Evolutionary conservation across 176 grass and related monocot genomes (phyloP).

Genomic region (Puccinellia tenuiflora): DNA sequence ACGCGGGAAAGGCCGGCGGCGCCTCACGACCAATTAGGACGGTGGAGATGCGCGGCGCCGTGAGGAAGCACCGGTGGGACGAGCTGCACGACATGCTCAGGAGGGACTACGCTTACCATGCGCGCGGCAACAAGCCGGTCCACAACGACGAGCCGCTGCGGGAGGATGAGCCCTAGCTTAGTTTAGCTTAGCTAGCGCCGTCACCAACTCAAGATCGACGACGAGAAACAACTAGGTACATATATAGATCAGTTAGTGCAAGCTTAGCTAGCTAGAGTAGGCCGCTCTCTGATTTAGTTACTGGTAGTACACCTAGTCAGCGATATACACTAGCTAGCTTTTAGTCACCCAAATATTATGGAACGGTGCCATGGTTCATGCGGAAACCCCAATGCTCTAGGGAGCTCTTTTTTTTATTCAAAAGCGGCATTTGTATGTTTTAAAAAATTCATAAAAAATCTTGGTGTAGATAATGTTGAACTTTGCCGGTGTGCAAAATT

Average conservation of each 20-base stretch:
- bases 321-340: not conserved
- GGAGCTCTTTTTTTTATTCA: too few relatives aligned
- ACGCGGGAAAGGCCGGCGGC: not conserved
- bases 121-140: constrained; percentile 36
- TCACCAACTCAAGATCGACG: not conserved
- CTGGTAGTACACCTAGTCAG: not conserved
- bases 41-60: not conserved
- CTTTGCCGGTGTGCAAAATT: too few relatives aligned
- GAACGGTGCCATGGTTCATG: constrained; percentile 7
- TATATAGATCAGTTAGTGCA: not conserved
- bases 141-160: constrained; percentile 49
- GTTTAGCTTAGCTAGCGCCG: not conserved
- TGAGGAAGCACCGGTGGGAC: not conserved
- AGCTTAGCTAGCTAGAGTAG: not conserved
- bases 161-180: constrained; percentile 42
- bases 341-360: not conserved
- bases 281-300: constrained; percentile 3
- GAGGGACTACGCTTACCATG: constrained; percentile 32
- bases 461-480: too few relatives aligned
- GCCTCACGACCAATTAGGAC: not conserved
- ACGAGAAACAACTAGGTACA: not conserved
- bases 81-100: constrained; percentile 52
- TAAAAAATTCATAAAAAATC: too few relatives aligned
- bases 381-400: too few relatives aligned
- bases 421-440: too few relatives aligned